phyloP scores from a whole-genome alignment of 2,329 filamentous ascomycete species.

The Fusarium stilboides region DNA sequence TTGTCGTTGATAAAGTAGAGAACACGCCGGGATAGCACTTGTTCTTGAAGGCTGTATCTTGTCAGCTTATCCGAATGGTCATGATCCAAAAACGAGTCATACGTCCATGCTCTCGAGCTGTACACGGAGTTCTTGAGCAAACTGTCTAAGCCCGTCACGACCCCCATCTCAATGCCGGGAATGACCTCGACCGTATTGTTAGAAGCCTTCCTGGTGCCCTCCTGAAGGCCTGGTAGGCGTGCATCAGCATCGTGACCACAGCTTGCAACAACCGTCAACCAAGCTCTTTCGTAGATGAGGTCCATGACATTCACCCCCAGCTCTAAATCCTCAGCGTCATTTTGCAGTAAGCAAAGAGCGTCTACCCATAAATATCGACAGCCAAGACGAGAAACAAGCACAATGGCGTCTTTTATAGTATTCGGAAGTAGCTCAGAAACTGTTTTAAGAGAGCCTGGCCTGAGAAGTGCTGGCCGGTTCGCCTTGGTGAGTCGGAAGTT shows the following conservation, averaged over 20 bases:
- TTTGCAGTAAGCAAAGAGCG: constrained; percentile 8
- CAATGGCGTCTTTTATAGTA: constrained; percentile 13
- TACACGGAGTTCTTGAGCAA: constrained; percentile 2
- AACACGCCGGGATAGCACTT: not conserved
- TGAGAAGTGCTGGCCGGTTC: constrained; percentile 5
- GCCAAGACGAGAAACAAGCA: not conserved
- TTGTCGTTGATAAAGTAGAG: constrained; percentile 18
- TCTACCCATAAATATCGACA: constrained; percentile 27
- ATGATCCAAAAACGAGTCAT: not conserved
- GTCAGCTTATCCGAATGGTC: not conserved
- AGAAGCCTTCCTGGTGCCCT: not conserved
- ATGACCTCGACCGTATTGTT: not conserved
- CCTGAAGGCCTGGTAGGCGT: constrained; percentile 3
- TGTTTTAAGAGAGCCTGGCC: not conserved
- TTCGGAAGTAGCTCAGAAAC: not conserved
- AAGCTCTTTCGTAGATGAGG: constrained; percentile 23
- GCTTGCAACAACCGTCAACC: constrained; percentile 27
- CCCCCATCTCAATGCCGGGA: constrained; percentile 6
- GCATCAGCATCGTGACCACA: constrained; percentile 23
- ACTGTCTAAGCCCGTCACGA: not conserved
- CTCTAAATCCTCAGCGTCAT: constrained; percentile 8
- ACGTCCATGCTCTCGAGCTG: constrained; percentile 26
- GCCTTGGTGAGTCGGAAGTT: constrained; percentile 25
- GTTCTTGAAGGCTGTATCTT: constrained; percentile 19
- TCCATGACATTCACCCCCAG: constrained; percentile 22